Conservation (phyloP, 306 rosid genomes). For the Ormosia semicastrata region DNA sequence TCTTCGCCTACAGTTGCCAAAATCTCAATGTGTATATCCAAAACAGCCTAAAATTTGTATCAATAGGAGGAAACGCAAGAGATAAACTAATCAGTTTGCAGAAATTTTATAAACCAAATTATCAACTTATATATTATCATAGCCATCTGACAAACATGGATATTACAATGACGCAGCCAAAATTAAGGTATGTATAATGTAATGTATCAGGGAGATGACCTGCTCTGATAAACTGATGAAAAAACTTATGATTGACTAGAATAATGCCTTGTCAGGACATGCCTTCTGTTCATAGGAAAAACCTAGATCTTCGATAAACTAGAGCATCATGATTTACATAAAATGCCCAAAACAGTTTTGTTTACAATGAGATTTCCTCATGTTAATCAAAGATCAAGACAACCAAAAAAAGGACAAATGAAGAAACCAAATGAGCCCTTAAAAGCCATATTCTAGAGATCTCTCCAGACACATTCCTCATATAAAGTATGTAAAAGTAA, state of each 20-base stretch:
- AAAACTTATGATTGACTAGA: not conserved
- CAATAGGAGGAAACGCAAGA: constrained; percentile 5
- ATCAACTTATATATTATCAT: not conserved
- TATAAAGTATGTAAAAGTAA: not conserved
- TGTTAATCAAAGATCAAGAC: constrained; percentile 4
- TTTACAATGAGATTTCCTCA: not conserved
- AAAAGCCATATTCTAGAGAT: not conserved
- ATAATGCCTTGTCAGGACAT: not conserved
- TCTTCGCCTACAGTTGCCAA: constrained; percentile 82
- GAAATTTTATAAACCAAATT: not conserved
- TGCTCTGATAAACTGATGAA: not conserved
- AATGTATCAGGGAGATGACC: not conserved
- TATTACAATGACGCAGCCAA: not conserved
- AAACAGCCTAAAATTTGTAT: constrained; percentile 66
- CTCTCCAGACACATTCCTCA: not conserved
- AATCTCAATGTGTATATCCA: constrained; percentile 80
- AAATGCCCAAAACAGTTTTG: not conserved
- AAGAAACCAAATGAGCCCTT: constrained; percentile 3
- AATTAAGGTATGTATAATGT: not conserved
- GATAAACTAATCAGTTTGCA: constrained; percentile 14
- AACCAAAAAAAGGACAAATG: not conserved
- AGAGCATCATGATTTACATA: not conserved
- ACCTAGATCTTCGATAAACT: constrained; percentile 1
- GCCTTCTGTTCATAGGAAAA: not conserved
- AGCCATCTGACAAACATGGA: not conserved